These are phyloP conservation scores for Pugionium dolabratum DNA, from an alignment of 345 rosid species.

Conservation along the genomic window DNA sequence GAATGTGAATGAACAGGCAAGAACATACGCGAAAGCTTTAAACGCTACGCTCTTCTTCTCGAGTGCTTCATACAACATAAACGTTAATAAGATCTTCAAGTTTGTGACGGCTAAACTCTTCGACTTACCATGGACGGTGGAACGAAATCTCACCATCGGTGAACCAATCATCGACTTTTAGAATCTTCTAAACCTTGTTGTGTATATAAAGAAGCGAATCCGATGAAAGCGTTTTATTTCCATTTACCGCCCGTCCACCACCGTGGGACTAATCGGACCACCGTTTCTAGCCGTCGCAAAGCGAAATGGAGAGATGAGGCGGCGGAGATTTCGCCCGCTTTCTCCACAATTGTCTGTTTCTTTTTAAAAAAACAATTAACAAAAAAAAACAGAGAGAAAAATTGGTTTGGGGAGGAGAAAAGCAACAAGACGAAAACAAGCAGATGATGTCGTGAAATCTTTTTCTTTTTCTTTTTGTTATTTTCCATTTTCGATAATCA, in stretches of 20 bases:
- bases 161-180: constrained; percentile 90
- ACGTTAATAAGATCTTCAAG: constrained; percentile 92
- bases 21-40: constrained; percentile 77
- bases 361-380: constrained; percentile 1
- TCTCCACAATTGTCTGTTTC: constrained; percentile 30
- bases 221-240: neutral
- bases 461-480: constrained; percentile 6
- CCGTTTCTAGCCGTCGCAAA: constrained; percentile 9
- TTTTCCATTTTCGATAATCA: constrained; percentile 13
- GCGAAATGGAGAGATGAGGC: constrained; percentile 39
- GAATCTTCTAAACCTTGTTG: neutral
- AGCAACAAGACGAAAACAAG: neutral
- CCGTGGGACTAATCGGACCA: constrained; percentile 35
- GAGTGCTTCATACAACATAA: constrained; percentile 86
- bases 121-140: constrained; percentile 83
- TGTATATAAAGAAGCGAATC: constrained; percentile 11
- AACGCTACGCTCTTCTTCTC: constrained; percentile 93
- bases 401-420: constrained; percentile 23
- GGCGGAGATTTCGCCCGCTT: constrained; percentile 44
- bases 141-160: constrained; percentile 79
- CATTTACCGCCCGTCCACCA: neutral
- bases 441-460: constrained; percentile 4
- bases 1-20: constrained; percentile 54
- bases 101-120: constrained; percentile 92
- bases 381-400: constrained; percentile 13